These are phyloP conservation scores for Pythium utonaiense DNA, from an alignment of 352 stramenopile genomes.

Conservation along the genomic window DNA sequence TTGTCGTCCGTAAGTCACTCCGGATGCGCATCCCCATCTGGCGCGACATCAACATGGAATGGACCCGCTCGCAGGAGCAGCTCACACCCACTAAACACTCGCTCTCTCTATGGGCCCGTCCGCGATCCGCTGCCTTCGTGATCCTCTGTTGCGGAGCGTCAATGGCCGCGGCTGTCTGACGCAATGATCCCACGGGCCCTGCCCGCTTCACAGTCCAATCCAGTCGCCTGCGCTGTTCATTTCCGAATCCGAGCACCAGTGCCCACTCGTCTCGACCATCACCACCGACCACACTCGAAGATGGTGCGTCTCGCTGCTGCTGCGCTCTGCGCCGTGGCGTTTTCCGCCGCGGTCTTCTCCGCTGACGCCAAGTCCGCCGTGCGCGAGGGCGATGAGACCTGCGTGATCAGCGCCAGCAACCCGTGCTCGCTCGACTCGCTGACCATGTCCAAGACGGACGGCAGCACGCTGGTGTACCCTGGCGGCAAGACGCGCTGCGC, in stretches of 20 bases:
- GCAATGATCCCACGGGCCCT: too few relatives aligned
- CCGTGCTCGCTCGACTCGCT: constrained; percentile 49
- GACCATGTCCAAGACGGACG: constrained; percentile 39
- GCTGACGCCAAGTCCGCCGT: constrained; percentile 25
- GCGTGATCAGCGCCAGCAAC: constrained; percentile 46
- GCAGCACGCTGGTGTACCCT: constrained; percentile 53
- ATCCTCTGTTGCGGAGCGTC: background rate
- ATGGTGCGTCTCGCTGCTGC: constrained; percentile 16
- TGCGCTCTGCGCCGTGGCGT: constrained; percentile 9
- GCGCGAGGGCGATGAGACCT: constrained; percentile 47
- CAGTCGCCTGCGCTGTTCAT: too few relatives aligned
- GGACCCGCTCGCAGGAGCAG: background rate
- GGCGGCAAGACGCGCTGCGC: constrained; percentile 52
- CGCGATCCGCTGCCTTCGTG: background rate
- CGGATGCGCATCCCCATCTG: background rate
- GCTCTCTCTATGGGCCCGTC: constrained; percentile 3
- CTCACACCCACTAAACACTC: background rate
- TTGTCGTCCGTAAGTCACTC: constrained; percentile 3
- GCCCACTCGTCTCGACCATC: background rate
- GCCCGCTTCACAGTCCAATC: too few relatives aligned
- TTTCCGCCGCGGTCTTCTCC: constrained; percentile 6
- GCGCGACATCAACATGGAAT: constrained; percentile 3
- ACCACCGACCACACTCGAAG: too few relatives aligned
- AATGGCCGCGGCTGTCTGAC: background rate
- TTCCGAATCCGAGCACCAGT: constrained; percentile 14